Evolutionary conservation across 2,329 filamentous ascomycete genomes (phyloP), one percentile per base, ranked within the genome.

Genomic region (Claviceps citrina): DNA sequence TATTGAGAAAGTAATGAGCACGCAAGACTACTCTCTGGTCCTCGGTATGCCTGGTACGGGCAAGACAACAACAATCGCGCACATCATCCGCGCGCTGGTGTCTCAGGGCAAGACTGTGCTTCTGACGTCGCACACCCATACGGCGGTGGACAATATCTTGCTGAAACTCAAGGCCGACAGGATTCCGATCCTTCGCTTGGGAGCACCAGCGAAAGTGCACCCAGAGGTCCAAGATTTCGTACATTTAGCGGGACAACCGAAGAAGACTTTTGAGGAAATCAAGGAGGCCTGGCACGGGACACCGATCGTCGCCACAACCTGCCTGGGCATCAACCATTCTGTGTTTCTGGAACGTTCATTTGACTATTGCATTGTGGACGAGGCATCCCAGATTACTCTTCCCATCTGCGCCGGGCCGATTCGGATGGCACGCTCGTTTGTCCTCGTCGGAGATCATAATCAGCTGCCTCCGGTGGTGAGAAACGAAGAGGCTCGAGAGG

Each of bases 41-140:
- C 73, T 98, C 16, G 91, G 91, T 22, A 98, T 98, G 91, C 91
- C 91, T 2, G 91, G 91, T 7, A 98, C 91, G 0, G 91, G 91
- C 43, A 98, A 98, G 61, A 98, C 91, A 3, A 98, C 91, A 0
- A 98, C 91, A 0, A 96, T 98, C 53, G 86, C 89, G 5, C 87
- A 96, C 56, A 95, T 98, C 49, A 96, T 98, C 51, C 79, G 84
- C 33, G 84, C 89, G 1, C 68, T 98, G 24, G 81, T 91, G 5
- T 77, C 81, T 0, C 84, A 93, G 57, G 82, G 85, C 9, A 96
- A 96, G 62, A 93, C 83, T 41, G 86, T 98, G 12, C 66, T 98
- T 6, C 66, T 98, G 31, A 93, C 91, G 0, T 95, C 87, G 0
- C 96, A 96, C 57, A 98, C 91, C 0, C 91, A 98, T 55, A 94